A percentile compares a stretch with the other conserved stretches of the same genome.
Evolutionary conservation across 192 early-diverging fungal genomes (phyloP).

Genomic region (Endogone sp.): DNA sequence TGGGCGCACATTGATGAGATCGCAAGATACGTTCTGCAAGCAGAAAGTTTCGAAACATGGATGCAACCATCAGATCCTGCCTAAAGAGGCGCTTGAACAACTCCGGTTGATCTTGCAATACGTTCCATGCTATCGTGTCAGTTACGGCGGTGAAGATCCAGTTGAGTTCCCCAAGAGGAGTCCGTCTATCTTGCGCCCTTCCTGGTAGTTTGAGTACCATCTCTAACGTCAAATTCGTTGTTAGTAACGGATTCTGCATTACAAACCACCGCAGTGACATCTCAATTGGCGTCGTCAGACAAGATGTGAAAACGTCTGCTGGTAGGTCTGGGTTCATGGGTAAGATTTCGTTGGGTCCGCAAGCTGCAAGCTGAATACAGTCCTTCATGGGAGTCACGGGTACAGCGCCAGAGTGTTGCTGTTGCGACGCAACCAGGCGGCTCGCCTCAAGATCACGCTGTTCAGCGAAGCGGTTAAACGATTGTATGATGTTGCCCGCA

Average conservation of each 20-base stretch:
- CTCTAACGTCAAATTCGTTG: slow-evolving; percentile 71
- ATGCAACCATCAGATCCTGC: slow-evolving; percentile 92
- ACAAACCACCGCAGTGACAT: slow-evolving; percentile 92
- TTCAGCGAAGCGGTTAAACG: slow-evolving; percentile 87
- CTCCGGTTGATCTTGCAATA: slow-evolving; percentile 70
- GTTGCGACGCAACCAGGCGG: slow-evolving; percentile 25
- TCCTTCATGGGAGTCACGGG: slow-evolving; percentile 51
- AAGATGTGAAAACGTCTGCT: slow-evolving; percentile 95
- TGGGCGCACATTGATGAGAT: slow-evolving; percentile 88
- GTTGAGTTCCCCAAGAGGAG: slow-evolving; percentile 95
- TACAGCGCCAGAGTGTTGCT: slow-evolving; percentile 38
- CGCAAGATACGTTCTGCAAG: slow-evolving; percentile 96
- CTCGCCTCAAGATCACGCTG: slow-evolving; percentile 74
- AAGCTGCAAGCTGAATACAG: slow-evolving; percentile 94
- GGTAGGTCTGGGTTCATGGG: slow-evolving; percentile 94
- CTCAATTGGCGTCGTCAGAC: slow-evolving; percentile 93
- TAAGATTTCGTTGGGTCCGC: slow-evolving; percentile 75
- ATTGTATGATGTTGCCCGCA: slow-evolving; percentile 86
- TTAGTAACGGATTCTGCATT: slow-evolving; percentile 73
- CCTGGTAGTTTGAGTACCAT: slow-evolving; percentile 89
- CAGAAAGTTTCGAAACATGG: slow-evolving; percentile 93
- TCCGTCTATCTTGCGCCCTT: slow-evolving; percentile 81
- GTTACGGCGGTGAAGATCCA: slow-evolving; percentile 99
- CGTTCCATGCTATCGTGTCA: slow-evolving; percentile 98
- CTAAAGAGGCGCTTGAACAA: slow-evolving; percentile 88